phyloP scores from a whole-genome alignment of 106 monocot species.

The Dioscorea alata region DNA sequence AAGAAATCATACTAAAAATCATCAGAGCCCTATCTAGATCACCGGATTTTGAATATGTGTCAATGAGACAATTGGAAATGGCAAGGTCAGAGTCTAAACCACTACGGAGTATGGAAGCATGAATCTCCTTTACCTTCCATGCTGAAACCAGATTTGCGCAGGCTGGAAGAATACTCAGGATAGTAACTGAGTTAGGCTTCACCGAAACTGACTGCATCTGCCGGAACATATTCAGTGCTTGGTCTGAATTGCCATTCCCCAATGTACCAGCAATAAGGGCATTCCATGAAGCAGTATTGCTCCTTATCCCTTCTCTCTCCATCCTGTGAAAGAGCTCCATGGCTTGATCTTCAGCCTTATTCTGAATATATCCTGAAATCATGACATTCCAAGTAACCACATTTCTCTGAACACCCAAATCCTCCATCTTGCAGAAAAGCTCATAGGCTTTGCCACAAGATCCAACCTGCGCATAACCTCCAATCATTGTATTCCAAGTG shows the following conservation, averaged over 20 bases:
- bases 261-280: slow-evolving; percentile 63
- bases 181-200: slow-evolving; percentile 59
- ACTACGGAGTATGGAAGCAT: slow-evolving; percentile 46
- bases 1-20: slow-evolving; percentile 32
- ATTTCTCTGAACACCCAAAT: slow-evolving; percentile 44
- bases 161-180: slow-evolving; percentile 72
- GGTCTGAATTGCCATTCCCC: slow-evolving; percentile 44
- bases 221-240: slow-evolving; percentile 59
- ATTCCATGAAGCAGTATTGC: slow-evolving; percentile 84
- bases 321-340: slow-evolving; percentile 75
- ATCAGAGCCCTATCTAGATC: slow-evolving; percentile 36
- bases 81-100: slow-evolving; percentile 31
- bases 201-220: slow-evolving; percentile 51
- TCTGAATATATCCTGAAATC: slow-evolving; percentile 80
- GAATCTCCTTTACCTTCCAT: slow-evolving; percentile 81
- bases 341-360: slow-evolving; percentile 75
- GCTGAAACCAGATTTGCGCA: slow-evolving; percentile 52
- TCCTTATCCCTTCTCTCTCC: slow-evolving; percentile 56
- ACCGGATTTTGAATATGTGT: slow-evolving; percentile 67
- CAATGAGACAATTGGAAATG: slow-evolving; percentile 63
- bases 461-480: slow-evolving; percentile 64
- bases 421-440: slow-evolving; percentile 76
- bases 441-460: slow-evolving; percentile 74
- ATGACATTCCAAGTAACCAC: slow-evolving; percentile 89
- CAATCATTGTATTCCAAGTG: slow-evolving; percentile 94